Evolutionary conservation across 179 eudicot genomes (phyloP).

Genomic region (Carnegiea gigantea): DNA sequence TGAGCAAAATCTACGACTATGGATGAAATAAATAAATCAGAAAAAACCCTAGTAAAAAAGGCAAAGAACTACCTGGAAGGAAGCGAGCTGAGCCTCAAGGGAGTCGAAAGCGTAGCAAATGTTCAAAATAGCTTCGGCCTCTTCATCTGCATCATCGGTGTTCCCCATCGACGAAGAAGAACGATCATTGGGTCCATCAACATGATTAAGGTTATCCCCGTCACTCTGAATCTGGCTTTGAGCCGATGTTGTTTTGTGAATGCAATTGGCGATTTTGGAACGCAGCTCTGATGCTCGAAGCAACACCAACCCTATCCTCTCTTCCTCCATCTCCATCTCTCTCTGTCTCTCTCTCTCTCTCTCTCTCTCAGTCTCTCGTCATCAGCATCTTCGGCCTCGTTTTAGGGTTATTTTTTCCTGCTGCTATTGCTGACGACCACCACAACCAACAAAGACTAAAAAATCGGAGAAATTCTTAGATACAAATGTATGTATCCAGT

Average conservation of each 20-base stretch:
- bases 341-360: neutral
- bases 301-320: constrained; percentile 65
- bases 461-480: neutral
- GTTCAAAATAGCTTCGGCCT: constrained; percentile 55
- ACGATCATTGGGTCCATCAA: neutral
- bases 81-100: constrained; percentile 71
- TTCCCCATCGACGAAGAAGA: constrained; percentile 13
- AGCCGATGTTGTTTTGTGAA: constrained; percentile 32
- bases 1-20: neutral
- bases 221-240: constrained; percentile 15
- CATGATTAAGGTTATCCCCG: neutral
- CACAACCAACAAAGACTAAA: neutral
- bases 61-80: constrained; percentile 55
- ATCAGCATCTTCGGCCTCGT: neutral
- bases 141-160: constrained; percentile 35
- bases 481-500: too few species aligned
- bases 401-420: constrained; percentile 15
- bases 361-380: neutral
- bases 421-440: constrained; percentile 2
- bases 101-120: constrained; percentile 81
- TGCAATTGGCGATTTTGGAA: constrained; percentile 66
- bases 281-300: constrained; percentile 75
- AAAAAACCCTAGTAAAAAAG: constrained; percentile 21
- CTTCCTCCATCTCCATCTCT: constrained; percentile 63
- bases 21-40: neutral